phyloP scores from a whole-genome alignment of 208 protist genomes.

The Crithidia sp. region DNA sequence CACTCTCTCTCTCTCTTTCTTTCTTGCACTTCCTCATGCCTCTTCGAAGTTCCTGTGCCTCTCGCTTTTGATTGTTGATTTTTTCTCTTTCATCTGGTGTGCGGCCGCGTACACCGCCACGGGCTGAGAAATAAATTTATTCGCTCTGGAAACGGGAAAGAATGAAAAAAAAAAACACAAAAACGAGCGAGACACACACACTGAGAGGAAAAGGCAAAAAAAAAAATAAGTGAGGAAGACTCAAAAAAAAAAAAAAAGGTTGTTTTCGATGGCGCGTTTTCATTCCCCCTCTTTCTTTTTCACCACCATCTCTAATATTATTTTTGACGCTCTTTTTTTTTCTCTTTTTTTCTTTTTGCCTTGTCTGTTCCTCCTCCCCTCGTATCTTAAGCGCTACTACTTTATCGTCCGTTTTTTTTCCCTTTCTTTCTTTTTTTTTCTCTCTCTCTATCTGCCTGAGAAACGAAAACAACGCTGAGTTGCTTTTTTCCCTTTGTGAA shows the following conservation, averaged over 20 bases:
- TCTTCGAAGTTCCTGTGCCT: background rate
- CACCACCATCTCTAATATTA: background rate
- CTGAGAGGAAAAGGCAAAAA: background rate
- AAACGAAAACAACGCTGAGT: background rate
- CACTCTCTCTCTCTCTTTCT: no score
- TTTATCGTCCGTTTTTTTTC: slow-evolving; percentile 1
- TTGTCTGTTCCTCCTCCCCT: background rate
- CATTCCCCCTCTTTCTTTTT: background rate
- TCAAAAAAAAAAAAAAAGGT: background rate
- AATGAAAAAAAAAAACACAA: background rate
- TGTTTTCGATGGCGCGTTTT: background rate
- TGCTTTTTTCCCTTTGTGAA: background rate
- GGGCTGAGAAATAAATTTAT: background rate
- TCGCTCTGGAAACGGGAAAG: background rate
- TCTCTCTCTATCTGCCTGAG: no score
- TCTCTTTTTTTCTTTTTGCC: background rate
- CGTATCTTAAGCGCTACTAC: background rate
- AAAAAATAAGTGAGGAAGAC: background rate
- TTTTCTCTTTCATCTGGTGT: background rate
- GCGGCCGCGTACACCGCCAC: background rate
- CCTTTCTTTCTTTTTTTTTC: background rate
- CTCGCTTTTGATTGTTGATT: background rate
- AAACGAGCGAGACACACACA: background rate
- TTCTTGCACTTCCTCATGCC: no score
- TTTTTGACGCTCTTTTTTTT: background rate